Evolutionary conservation across 768 basidiomycete species (phyloP).

Genomic region (Lepiota brunneoincarnata): DNA sequence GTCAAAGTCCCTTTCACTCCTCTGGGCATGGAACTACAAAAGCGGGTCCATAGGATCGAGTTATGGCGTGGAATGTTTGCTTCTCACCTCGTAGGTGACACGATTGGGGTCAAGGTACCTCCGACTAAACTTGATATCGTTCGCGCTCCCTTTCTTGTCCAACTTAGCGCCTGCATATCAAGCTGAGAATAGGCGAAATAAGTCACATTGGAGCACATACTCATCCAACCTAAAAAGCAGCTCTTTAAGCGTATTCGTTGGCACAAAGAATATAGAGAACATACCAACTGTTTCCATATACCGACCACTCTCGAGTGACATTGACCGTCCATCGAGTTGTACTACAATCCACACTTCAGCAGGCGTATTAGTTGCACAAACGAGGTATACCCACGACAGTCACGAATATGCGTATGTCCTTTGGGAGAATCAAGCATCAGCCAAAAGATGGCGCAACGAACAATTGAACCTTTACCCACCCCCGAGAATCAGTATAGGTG

Average conservation of each 20-base stretch:
- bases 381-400: slow-evolving; percentile 52
- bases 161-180: slow-evolving; percentile 43
- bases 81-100: slow-evolving; percentile 65
- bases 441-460: neutral
- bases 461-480: slow-evolving; percentile 30
- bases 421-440: slow-evolving; percentile 13
- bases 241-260: neutral
- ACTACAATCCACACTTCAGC: slow-evolving; percentile 28
- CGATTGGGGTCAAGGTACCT: slow-evolving; percentile 82
- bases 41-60: neutral
- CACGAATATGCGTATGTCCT: slow-evolving; percentile 79
- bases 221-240: slow-evolving; percentile 54
- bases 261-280: slow-evolving; percentile 14
- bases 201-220: slow-evolving; percentile 31
- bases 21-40: slow-evolving; percentile 62
- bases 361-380: neutral
- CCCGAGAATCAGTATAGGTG: slow-evolving; percentile 83
- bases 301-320: slow-evolving; percentile 78
- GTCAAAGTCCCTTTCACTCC: slow-evolving; percentile 55
- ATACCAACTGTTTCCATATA: slow-evolving; percentile 92
- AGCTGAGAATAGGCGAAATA: neutral
- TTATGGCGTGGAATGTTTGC: neutral
- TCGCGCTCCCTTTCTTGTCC: slow-evolving; percentile 32
- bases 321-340: slow-evolving; percentile 71
- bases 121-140: slow-evolving; percentile 61